Evolutionary conservation across 73 alveolate genomes (phyloP), one percentile per base, ranked within the genome.

Genomic region (Paramecium caudatum): DNA sequence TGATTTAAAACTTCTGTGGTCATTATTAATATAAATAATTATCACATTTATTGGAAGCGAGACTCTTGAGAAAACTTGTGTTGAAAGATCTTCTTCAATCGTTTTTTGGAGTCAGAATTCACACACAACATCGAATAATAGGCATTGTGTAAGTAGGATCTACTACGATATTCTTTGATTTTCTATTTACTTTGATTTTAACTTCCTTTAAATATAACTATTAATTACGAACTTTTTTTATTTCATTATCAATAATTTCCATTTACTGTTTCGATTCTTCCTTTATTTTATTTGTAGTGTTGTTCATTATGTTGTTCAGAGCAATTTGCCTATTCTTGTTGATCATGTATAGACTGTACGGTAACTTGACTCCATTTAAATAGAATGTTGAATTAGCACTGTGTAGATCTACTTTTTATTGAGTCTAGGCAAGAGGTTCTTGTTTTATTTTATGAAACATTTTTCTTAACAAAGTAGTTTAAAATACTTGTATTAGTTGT

Each of bases 11-110:
- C n/a, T n/a, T n/a, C n/a, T n/a, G n/a, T n/a, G n/a, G n/a, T n/a
- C n/a, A n/a, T n/a, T n/a, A n/a, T n/a, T n/a, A n/a, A n/a, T n/a
- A n/a, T n/a, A n/a, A n/a, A n/a, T n/a, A n/a, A n/a, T n/a, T n/a
- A n/a, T 68, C 84, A 68, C 13, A 68, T 25, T 43, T 68, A 25
- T 43, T 68, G 37, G 84, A 68, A 68, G 19, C 84, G 84, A 68
- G 84, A 68, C 50, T 68, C 84, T 30, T 30, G 3, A 68, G 55
- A 30, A 21, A 68, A 68, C 34, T 68, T 9, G 25, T 30, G 27
- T 25, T 37, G 25, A 25, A 68, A 32, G 21, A 34, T 68, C 32
- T 68, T 37, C 27, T 34, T 32, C 19, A 68, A 37, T 13, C 84
- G 25, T 30, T 68, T 7, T 49, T 37, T 68, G 9, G 84, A 68